Evolutionary conservation across 441 rosid genomes (phyloP).

Genomic region (Raphanus hybrid): DNA sequence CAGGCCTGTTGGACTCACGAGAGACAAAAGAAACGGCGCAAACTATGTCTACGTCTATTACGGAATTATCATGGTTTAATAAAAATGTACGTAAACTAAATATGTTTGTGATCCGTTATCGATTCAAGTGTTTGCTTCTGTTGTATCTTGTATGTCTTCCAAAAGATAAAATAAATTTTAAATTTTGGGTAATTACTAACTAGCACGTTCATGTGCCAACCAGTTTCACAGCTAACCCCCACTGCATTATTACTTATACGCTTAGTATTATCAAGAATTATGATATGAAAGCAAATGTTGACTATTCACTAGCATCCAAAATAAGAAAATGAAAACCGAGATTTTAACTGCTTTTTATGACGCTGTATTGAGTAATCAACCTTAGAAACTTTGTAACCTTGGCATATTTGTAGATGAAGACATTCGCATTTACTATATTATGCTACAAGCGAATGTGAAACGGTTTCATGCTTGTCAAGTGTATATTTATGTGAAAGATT

Average conservation of each 20-base stretch:
- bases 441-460: no score
- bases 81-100: conserved; percentile 30
- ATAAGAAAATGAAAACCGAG: conserved; percentile 7
- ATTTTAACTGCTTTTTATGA: not conserved
- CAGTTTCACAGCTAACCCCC: no score
- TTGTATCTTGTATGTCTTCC: no score
- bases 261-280: not conserved
- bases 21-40: no score
- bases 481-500: no score
- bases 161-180: no score
- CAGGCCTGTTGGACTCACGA: no score
- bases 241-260: no score
- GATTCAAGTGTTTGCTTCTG: conserved; percentile 28
- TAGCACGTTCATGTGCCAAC: no score
- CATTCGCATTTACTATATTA: not conserved
- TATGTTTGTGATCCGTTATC: conserved; percentile 36
- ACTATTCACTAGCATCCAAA: conserved; percentile 29
- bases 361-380: not conserved
- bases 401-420: not conserved
- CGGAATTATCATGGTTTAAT: conserved; percentile 18
- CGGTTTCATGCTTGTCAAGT: no score
- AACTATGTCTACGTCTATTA: not conserved
- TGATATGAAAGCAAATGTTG: conserved; percentile 11
- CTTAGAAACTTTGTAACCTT: not conserved
- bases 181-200: no score